These are phyloP conservation scores for Prillingera fragicola DNA, from an alignment of 1,284 basidiomycete species.

Conservation along the genomic window DNA sequence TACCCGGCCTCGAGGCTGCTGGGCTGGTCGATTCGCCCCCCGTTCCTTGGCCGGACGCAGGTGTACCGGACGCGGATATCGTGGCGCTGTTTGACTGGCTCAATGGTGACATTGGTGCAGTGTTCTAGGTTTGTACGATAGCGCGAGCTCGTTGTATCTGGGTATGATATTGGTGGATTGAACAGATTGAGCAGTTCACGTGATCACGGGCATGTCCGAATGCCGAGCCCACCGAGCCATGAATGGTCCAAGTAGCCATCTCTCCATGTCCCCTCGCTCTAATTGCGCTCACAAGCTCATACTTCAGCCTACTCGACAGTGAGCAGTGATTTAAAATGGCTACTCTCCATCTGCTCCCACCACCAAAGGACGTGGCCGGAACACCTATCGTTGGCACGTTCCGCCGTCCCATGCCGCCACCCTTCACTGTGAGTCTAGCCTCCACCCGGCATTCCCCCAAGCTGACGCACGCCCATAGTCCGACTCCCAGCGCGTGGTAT, in stretches of 20 bases:
- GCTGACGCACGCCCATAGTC: slow-evolving; percentile 8
- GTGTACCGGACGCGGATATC: slow-evolving; percentile 6
- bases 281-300: no score
- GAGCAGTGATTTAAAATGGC: slow-evolving; percentile 3
- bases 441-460: not conserved
- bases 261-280: no score
- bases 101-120: slow-evolving; percentile 9
- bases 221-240: no score
- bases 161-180: no score
- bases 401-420: slow-evolving; percentile 19
- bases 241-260: no score
- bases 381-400: slow-evolving; percentile 13
- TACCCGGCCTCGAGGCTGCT: slow-evolving; percentile 14
- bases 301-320: no score
- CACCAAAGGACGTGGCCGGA: not conserved
- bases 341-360: not conserved
- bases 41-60: not conserved
- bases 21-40: not conserved
- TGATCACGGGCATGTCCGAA: no score
- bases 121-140: slow-evolving; percentile 1
- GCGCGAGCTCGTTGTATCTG: no score
- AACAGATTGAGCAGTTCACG: no score
- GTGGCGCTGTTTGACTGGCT: slow-evolving; percentile 20
- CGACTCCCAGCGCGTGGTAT: slow-evolving; percentile 12
- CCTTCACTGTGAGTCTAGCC: slow-evolving; percentile 13